A percentile compares a stretch with the other conserved stretches of the same genome.
These are phyloP conservation scores for Anacardium occidentale DNA, from an alignment of 345 rosid genomes.

Conservation along the genomic window DNA sequence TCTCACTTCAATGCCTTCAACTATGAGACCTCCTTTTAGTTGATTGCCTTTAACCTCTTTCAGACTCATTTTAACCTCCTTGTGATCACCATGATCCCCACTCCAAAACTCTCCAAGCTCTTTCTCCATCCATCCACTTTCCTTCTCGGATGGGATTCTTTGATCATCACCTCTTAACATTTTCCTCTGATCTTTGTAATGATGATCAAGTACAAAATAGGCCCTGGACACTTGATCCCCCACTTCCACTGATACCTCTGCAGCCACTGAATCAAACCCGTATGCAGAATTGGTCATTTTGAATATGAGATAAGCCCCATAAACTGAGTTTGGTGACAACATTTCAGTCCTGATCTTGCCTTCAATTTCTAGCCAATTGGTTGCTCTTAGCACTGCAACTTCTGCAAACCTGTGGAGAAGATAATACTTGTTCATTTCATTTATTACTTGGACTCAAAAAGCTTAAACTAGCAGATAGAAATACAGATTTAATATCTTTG, in stretches of 20 bases:
- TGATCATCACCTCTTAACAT: neutral
- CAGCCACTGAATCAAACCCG: conserved; percentile 40
- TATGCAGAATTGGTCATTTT: conserved; percentile 27
- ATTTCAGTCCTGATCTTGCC: conserved; percentile 32
- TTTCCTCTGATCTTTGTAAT: neutral
- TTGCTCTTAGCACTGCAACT: conserved; percentile 39
- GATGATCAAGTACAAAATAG: conserved; percentile 1
- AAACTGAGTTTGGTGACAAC: conserved; percentile 37
- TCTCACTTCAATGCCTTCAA: neutral
- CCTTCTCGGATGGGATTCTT: conserved; percentile 33
- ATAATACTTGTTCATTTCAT: too few relatives aligned
- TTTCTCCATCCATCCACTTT: conserved; percentile 78
- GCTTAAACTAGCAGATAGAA: too few relatives aligned
- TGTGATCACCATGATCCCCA: conserved; percentile 21
- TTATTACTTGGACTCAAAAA: too few relatives aligned
- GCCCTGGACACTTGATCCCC: conserved; percentile 18
- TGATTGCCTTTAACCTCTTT: conserved; percentile 69
- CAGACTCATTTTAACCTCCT: conserved; percentile 56
- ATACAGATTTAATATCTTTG: too few relatives aligned
- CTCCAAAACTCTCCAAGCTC: conserved; percentile 64
- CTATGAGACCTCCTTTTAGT: conserved; percentile 59
- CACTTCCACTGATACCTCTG: conserved; percentile 24
- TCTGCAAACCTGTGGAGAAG: conserved; percentile 34
- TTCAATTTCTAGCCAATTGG: conserved; percentile 38
- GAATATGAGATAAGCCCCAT: conserved; percentile 41